phyloP scores from a whole-genome alignment of 305 asterid genomes.

The Caryopteris hybrid region DNA sequence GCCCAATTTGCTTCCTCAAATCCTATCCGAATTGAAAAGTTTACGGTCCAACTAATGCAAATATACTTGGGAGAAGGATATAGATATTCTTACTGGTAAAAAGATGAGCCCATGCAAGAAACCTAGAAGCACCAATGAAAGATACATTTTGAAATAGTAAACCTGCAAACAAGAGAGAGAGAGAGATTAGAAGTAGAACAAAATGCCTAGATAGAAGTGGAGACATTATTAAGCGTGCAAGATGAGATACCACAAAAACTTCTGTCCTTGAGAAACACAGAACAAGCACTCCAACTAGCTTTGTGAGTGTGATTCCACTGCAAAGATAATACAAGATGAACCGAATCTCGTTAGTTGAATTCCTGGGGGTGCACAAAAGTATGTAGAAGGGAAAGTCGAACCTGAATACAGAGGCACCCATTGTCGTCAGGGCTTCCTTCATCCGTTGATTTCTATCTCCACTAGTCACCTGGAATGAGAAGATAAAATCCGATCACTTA shows the following conservation, averaged over 20 bases:
- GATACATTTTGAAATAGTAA: slow-evolving; percentile 94
- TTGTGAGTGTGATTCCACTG: slow-evolving; percentile 98
- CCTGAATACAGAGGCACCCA: slow-evolving; percentile 99
- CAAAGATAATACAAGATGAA: slow-evolving; percentile 6
- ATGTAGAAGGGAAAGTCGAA: slow-evolving; percentile 10
- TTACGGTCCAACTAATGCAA: not conserved
- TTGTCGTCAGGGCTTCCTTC: slow-evolving; percentile 83
- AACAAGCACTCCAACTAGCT: slow-evolving; percentile 94
- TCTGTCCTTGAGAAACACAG: slow-evolving; percentile 86
- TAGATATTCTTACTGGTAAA: slow-evolving; percentile 74
- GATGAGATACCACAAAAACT: slow-evolving; percentile 75
- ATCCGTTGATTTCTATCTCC: slow-evolving; percentile 95
- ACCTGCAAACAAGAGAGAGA: slow-evolving; percentile 45
- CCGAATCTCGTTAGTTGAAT: slow-evolving; percentile 8
- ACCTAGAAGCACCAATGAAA: slow-evolving; percentile 86
- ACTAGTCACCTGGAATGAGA: slow-evolving; percentile 59
- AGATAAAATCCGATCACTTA: not conserved
- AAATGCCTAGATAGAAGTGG: not conserved
- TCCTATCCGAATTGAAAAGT: not conserved
- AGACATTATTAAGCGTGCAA: not conserved
- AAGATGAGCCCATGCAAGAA: slow-evolving; percentile 86
- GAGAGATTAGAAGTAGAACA: not conserved
- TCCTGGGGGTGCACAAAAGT: not conserved
- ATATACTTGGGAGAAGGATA: not conserved
- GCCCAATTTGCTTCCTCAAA: not conserved